phyloP scores from a whole-genome alignment of 116 monocot species.

The Trichopus zeylanicus region DNA sequence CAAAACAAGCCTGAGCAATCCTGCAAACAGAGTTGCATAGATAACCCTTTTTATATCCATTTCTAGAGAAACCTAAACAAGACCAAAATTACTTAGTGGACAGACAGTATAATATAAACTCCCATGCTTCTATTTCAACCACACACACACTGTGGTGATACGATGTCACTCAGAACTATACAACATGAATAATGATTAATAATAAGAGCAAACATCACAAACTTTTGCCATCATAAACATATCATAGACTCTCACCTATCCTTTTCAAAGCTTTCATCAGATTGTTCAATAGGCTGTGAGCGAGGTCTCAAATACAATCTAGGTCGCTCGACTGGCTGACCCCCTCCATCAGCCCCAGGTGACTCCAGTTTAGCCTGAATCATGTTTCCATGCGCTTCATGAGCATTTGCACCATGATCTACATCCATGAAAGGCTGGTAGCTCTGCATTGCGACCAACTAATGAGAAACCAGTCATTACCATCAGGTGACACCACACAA shows the following conservation, averaged over 20 bases:
- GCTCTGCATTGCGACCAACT: constrained; percentile 15
- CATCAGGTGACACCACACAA: not conserved
- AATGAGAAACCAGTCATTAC: constrained; percentile 1
- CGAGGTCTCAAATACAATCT: constrained; percentile 79
- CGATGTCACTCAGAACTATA: no score
- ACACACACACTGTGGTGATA: no score
- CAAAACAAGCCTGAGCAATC: no score
- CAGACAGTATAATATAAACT: no score
- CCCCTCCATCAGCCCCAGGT: constrained; percentile 26
- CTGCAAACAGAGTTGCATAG: no score
- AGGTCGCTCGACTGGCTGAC: constrained; percentile 46
- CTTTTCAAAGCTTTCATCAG: constrained; percentile 38
- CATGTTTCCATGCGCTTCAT: constrained; percentile 29
- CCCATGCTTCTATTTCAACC: no score
- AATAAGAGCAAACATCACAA: not conserved
- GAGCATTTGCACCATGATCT: constrained; percentile 13
- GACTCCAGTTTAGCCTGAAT: constrained; percentile 22
- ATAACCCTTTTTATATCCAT: no score
- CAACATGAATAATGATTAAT: not conserved
- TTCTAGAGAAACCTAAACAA: no score
- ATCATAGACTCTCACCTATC: constrained; percentile 37
- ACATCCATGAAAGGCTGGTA: constrained; percentile 12
- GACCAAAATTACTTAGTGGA: no score
- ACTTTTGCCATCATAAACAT: not conserved
- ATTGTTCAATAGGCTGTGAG: constrained; percentile 38